Evolutionary conservation across 2,329 filamentous ascomycete species (phyloP).

Genomic region (Lomentospora prolificans): DNA sequence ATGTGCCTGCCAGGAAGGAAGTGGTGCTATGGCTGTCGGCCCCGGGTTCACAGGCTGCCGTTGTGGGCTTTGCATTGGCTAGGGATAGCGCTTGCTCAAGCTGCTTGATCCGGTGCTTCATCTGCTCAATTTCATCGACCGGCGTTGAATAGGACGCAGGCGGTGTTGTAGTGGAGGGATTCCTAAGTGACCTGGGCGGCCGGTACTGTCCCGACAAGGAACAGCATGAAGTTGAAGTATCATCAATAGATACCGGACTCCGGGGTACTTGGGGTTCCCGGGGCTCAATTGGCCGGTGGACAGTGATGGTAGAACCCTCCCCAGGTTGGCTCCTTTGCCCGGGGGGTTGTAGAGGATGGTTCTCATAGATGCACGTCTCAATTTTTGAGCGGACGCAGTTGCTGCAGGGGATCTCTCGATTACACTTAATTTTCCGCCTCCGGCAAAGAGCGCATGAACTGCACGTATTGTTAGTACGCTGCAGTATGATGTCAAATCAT

Average conservation of each 20-base stretch:
- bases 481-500: not conserved
- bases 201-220: not conserved
- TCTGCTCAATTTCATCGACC: constrained; percentile 20
- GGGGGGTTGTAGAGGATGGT: not conserved
- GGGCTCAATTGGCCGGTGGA: not conserved
- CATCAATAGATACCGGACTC: not conserved
- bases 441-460: constrained; percentile 32
- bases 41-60: too few species aligned
- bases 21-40: constrained; percentile 25
- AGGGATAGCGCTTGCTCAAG: constrained; percentile 32
- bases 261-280: not conserved
- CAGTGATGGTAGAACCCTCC: not conserved
- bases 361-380: not conserved
- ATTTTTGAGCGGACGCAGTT: constrained; percentile 15
- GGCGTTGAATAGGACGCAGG: constrained; percentile 17
- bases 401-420: constrained; percentile 28
- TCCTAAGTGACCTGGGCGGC: not conserved
- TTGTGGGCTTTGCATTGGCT: constrained; percentile 14
- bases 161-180: not conserved
- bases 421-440: constrained; percentile 33
- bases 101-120: constrained; percentile 28
- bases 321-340: not conserved
- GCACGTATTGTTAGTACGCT: not conserved
- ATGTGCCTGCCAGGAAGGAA: constrained; percentile 30
- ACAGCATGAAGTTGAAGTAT: not conserved